Base-by-base conservation (phyloP, 306 rosid species). In the Malus fusca region DNA sequence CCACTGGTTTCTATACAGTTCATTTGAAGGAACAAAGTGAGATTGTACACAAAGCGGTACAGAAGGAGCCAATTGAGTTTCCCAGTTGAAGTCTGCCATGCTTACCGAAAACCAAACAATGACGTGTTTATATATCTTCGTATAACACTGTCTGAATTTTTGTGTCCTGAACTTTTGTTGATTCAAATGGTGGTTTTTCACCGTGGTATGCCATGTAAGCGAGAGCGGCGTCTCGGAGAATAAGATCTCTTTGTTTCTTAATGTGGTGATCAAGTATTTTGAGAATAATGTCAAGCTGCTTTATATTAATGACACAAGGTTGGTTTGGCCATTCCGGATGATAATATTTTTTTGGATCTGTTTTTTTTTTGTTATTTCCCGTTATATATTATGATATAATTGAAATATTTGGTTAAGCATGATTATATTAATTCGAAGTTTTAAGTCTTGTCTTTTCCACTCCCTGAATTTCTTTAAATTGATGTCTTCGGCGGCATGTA, bases 11-110 rank as follows among this genome's bases (percentile, higher is more conserved):
- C 91, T 82, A 85, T 72, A 59, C 69, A 51, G 88, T 89, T 84
- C 99, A 95, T 81, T 88, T 89, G 21, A 92, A 90, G 84, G 99
- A 95, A 84, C 97, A 95, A 69, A 43, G 87, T 0, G 97, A 90
- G 77, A 86, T 95, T 67, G 91, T 91, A 70, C 86, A 92, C 77
- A 95, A 89, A 83, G 93, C 97, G 71, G 21, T 95, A 77, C 96
- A 92, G 81, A 85, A 51, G 7, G 96, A 92, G 66, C 90, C 90
- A 40, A 55, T 95, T 63, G 67, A 56, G 60, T 88, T 72, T 76
- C 82, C 85, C 30, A 78, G 68, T 18, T 77, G 33, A 71, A 48
- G 69, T 6, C 14, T 19, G 17, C 14, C 65, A 1, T 72, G 23
- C 30, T 33, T 53, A 6, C 8, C 12, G 8, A 10, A 30, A 55